phyloP scores from a whole-genome alignment of 2,329 filamentous ascomycete genomes.

The Diplodia corticola region DNA sequence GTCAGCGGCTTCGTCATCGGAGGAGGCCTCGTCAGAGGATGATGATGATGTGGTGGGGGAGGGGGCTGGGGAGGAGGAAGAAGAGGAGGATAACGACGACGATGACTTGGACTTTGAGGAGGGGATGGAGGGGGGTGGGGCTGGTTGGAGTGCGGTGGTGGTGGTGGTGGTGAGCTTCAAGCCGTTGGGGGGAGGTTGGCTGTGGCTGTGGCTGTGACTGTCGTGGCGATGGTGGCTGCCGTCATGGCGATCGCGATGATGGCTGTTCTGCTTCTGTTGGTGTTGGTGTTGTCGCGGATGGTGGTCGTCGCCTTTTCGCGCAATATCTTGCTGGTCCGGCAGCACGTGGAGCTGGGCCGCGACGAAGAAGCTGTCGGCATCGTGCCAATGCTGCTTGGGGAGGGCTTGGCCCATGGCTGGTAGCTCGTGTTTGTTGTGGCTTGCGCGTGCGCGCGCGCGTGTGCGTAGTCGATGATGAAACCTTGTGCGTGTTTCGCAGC shows the following conservation, averaged over 20 bases:
- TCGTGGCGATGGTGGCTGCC: neutral
- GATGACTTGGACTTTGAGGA: too few relatives aligned
- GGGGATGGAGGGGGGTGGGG: neutral
- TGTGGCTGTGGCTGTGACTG: neutral
- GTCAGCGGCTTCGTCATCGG: neutral
- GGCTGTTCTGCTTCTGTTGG: neutral
- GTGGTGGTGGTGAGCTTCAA: neutral
- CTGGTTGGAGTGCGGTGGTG: neutral
- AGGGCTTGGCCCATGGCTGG: slow-evolving; percentile 10
- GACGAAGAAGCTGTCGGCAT: slow-evolving; percentile 5
- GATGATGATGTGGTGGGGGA: neutral
- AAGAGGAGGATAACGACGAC: neutral
- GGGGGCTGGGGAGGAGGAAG: neutral
- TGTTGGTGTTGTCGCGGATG: neutral
- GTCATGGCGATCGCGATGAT: neutral
- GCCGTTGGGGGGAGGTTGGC: neutral
- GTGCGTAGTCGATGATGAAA: neutral
- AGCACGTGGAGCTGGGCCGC: slow-evolving; percentile 13
- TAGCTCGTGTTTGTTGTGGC: neutral
- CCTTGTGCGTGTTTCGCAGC: neutral
- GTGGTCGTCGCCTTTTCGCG: neutral
- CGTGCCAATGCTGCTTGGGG: slow-evolving; percentile 4
- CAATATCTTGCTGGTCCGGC: neutral
- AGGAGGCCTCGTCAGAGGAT: too few relatives aligned
- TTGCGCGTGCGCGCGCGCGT: neutral